Evolutionary conservation across 805 yeast species (phyloP), one percentile per base, ranked within the genome.

Genomic region (Starmerella tilneyi): DNA sequence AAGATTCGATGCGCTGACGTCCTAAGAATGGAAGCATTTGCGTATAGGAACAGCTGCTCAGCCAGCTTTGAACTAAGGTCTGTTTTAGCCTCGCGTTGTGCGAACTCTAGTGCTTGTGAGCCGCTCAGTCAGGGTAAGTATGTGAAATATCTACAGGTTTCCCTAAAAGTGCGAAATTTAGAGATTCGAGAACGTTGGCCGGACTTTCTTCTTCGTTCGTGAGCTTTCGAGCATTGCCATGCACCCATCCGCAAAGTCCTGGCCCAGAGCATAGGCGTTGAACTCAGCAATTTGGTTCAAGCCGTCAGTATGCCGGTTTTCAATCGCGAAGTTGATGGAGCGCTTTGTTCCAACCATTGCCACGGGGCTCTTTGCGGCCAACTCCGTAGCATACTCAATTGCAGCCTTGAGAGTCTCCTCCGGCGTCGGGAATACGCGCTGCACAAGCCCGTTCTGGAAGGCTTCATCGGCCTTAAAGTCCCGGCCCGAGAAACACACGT

Each of bases 301-400:
- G 1, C 83, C 81, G 19, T 69, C 68, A 21, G 65, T 65, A 9
- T 66, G 60, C 9, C 62, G 54, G 44, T 62, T 66, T 45, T 63
- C 67, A 3, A 63, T 43, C 19, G 69, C 69, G 41, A 58, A 62
- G 49, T 77, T 76, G 52, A 81, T 55, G 43, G 71, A 59, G 44
- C 64, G 66, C 62, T 81, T 81, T 4, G 83, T 74, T 11, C 86
- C 88, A 49, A 62, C 68, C 29, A 81, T 67, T 16, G 84, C 83
- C 65, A 82, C 78, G 22, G 67, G 71, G 34, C 71, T 68, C 58
- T 73, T 69, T 2, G 46, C 42, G 29, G 70, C 68, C 26, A 81
- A 75, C 15, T 55, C 59, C 4, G 45, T 47, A 0, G 82, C 89
- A 31, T 76, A 53, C 24, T 66, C 63, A 8, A 65, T 41, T n/a